These are phyloP conservation scores for Claviceps sorghi DNA, from an alignment of 2,329 filamentous ascomycete genomes.

Conservation along the genomic window DNA sequence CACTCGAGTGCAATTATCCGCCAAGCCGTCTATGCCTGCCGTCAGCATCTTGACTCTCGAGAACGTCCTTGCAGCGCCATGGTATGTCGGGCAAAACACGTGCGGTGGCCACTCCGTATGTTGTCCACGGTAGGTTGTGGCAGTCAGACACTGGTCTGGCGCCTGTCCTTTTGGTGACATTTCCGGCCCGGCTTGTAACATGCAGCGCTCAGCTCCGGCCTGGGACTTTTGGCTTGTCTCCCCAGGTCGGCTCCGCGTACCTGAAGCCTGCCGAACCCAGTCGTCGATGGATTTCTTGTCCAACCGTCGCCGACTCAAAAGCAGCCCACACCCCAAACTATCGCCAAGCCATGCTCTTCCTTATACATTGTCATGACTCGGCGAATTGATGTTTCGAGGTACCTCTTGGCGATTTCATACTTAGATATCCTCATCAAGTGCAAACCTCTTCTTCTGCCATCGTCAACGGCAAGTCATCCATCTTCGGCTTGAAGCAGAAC, in stretches of 20 bases:
- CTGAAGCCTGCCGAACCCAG: conserved; percentile 6
- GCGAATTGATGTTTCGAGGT: background rate
- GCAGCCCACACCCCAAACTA: conserved; percentile 9
- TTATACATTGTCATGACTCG: background rate
- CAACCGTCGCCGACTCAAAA: conserved; percentile 10
- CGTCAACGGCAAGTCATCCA: background rate
- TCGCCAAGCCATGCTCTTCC: background rate
- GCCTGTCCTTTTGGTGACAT: conserved; percentile 1
- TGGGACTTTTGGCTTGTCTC: conserved; percentile 10
- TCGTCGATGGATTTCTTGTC: conserved; percentile 2
- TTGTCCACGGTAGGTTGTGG: conserved; percentile 1
- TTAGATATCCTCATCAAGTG: background rate
- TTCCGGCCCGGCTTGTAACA: conserved; percentile 4
- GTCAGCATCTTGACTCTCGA: conserved; percentile 8
- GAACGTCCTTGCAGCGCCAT: background rate
- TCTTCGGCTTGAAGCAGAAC: background rate
- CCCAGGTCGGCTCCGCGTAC: conserved; percentile 3
- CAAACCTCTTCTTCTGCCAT: background rate
- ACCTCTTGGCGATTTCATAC: background rate
- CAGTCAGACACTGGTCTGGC: conserved; percentile 5
- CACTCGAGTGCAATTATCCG: conserved; percentile 5
- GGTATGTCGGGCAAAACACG: conserved; percentile 6
- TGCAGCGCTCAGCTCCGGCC: conserved; percentile 10
- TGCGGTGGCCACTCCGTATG: conserved; percentile 5
- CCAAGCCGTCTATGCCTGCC: conserved; percentile 9